A percentile compares a stretch with the other conserved stretches of the same genome.
Evolutionary conservation across 352 stramenopile genomes (phyloP).

Genomic region (Blastocystis sp.): DNA sequence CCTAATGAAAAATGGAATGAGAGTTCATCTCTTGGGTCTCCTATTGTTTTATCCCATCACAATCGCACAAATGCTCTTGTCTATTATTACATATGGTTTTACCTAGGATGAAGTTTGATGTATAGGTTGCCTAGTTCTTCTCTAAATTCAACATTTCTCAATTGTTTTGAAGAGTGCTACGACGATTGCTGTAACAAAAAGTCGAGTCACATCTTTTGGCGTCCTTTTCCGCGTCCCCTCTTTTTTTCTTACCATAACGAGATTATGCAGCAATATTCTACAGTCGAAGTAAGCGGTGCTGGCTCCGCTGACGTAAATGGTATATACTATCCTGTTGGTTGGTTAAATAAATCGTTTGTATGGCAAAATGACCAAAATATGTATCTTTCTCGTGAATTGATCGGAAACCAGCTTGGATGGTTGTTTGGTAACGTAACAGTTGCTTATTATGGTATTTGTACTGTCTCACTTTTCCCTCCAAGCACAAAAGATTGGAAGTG

Average conservation of each 20-base stretch:
- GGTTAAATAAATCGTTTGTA: slow-evolving; percentile 8
- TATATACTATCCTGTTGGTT: slow-evolving; percentile 22
- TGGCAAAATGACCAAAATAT: slow-evolving; percentile 48
- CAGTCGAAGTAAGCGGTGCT: background rate
- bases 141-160: background rate
- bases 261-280: slow-evolving; percentile 18
- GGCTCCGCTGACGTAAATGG: slow-evolving; percentile 30
- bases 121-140: slow-evolving; percentile 9
- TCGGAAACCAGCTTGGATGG: slow-evolving; percentile 1
- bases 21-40: background rate
- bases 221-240: slow-evolving; percentile 14
- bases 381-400: background rate
- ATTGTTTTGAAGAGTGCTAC: background rate
- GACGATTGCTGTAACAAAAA: background rate
- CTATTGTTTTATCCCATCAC: background rate
- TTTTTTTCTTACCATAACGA: slow-evolving; percentile 58
- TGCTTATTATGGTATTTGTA: slow-evolving; percentile 1
- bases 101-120: background rate
- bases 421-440: slow-evolving; percentile 35
- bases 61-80: background rate
- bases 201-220: background rate
- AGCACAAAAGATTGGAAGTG: background rate
- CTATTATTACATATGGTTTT: slow-evolving; percentile 16
- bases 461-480: background rate
- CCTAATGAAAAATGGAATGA: background rate